phyloP scores from a whole-genome alignment of 2,329 filamentous ascomycete species.

The Penicillium sp. region DNA sequence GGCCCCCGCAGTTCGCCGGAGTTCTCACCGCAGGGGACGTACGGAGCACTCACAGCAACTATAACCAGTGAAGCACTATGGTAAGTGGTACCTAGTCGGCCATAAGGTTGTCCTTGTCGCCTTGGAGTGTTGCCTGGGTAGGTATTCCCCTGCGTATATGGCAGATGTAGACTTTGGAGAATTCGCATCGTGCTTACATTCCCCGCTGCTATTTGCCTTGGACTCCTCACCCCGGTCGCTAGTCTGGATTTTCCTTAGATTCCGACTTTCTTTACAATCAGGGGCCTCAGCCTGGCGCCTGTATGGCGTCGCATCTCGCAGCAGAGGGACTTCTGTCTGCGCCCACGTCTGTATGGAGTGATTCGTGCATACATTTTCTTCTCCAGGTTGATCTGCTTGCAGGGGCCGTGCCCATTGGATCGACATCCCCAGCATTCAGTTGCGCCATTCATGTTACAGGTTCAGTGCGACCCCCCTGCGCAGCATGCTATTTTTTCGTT shows the following conservation, averaged over 20 bases:
- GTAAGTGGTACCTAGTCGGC: neutral
- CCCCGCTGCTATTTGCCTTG: neutral
- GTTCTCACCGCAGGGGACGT: neutral
- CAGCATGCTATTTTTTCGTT: neutral
- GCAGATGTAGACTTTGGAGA: neutral
- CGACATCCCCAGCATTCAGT: slow-evolving; percentile 8
- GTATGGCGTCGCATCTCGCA: slow-evolving; percentile 3
- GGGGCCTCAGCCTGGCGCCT: neutral
- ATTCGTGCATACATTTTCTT: neutral
- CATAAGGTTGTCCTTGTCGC: too few relatives aligned
- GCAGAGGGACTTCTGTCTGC: neutral
- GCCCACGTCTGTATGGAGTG: neutral
- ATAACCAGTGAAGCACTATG: too few relatives aligned
- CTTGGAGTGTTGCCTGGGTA: neutral
- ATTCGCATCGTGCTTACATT: neutral
- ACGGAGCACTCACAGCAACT: too few relatives aligned
- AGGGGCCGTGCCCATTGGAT: slow-evolving; percentile 15
- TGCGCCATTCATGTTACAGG: slow-evolving; percentile 9
- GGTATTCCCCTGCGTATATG: neutral
- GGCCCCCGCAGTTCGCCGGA: neutral
- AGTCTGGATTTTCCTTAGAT: neutral
- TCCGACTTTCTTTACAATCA: neutral
- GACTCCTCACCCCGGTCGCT: neutral
- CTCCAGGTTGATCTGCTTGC: slow-evolving; percentile 11
- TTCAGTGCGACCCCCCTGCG: neutral